Percentiles rank a stretch among this genome's conserved stretches.
Conservation (phyloP, 139 green algal species). For the Pseudopediastrum boryanum region DNA sequence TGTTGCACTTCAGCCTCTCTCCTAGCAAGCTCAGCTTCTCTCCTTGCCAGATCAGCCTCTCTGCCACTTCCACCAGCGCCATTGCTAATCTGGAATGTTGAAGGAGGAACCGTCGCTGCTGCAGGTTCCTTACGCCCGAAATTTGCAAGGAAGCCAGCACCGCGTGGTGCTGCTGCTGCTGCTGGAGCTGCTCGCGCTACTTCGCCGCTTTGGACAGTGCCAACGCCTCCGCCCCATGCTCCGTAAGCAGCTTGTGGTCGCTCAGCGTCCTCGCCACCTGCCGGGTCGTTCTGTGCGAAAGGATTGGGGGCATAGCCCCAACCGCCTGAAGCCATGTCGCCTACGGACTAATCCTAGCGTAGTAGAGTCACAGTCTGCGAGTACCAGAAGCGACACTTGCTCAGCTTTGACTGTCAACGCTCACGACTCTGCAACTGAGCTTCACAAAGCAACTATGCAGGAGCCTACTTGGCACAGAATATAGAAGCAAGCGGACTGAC, state of each 20-base stretch:
- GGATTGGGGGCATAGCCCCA: conserved; percentile 9
- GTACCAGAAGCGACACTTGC: no score
- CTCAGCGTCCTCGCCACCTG: background rate
- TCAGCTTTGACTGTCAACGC: no score
- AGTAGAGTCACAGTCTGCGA: no score
- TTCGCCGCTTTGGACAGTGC: background rate
- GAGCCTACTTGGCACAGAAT: no score
- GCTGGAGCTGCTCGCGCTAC: background rate
- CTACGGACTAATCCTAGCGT: no score
- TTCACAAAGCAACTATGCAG: no score
- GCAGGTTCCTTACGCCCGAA: background rate
- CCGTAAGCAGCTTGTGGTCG: background rate
- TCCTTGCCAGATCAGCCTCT: background rate
- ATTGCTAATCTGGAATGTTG: background rate
- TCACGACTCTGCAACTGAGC: no score
- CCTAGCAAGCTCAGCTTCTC: background rate
- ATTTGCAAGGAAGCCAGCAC: background rate
- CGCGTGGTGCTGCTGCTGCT: background rate
- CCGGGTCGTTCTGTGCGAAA: background rate
- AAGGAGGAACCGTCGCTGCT: background rate
- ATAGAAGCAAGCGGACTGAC: no score
- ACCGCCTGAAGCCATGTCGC: conserved; percentile 1
- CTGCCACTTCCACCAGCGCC: no score
- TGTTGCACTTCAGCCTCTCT: background rate
- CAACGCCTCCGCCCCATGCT: background rate